Conservation (phyloP, 257 asterid genomes). For the Penstemon davidsonii region DNA sequence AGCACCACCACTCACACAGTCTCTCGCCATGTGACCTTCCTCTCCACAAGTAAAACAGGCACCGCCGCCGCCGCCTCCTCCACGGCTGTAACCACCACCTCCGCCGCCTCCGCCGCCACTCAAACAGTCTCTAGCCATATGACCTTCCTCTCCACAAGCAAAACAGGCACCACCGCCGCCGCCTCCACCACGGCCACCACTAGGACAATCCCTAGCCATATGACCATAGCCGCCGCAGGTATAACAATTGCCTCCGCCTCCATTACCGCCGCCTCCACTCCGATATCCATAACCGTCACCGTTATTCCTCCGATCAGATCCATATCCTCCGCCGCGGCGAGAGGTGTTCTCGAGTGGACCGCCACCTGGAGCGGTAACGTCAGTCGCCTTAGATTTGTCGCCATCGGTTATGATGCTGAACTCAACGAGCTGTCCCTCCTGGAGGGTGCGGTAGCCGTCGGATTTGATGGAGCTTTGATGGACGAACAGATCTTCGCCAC, state of each 20-base stretch:
- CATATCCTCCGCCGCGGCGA: slow-evolving; percentile 29
- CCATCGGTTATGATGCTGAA: slow-evolving; percentile 50
- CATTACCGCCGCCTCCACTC: slow-evolving; percentile 44
- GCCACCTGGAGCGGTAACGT: slow-evolving; percentile 72
- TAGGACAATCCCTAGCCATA: slow-evolving; percentile 40
- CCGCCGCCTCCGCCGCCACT: slow-evolving; percentile 37
- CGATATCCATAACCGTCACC: slow-evolving; percentile 42
- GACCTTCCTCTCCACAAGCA: slow-evolving; percentile 65
- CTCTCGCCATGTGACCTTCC: slow-evolving; percentile 60
- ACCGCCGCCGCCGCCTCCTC: slow-evolving; percentile 31
- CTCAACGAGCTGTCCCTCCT: slow-evolving; percentile 83
- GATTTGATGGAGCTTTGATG: slow-evolving; percentile 82
- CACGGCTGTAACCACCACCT: slow-evolving; percentile 24
- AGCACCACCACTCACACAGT: slow-evolving; percentile 41
- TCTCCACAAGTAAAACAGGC: slow-evolving; percentile 72
- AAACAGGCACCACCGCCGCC: slow-evolving; percentile 53
- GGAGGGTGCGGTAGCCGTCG: slow-evolving; percentile 69
- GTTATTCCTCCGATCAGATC: slow-evolving; percentile 29
- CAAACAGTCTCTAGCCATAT: slow-evolving; percentile 58
- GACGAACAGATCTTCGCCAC: slow-evolving; percentile 74
- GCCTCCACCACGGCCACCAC: slow-evolving; percentile 17
- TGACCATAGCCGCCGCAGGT: slow-evolving; percentile 45
- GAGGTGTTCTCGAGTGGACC: slow-evolving; percentile 35
- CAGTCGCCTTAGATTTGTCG: slow-evolving; percentile 64
- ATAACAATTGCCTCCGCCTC: slow-evolving; percentile 37